Evolutionary conservation across 129 eudicot genomes (phyloP).

Genomic region (Lactuca sativa): DNA sequence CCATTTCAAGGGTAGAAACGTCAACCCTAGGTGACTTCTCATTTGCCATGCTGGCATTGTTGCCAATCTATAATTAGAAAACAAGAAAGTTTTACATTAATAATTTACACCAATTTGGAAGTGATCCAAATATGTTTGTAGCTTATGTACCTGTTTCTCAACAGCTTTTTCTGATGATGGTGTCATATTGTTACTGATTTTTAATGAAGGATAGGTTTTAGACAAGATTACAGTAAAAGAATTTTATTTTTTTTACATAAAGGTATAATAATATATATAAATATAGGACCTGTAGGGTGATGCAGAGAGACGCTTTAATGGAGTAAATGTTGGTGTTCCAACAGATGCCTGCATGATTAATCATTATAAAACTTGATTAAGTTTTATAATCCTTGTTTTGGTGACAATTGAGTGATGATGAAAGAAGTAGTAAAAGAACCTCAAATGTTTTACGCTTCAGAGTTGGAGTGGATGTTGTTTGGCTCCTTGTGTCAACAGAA

Average conservation of each 20-base stretch:
- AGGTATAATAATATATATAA: constrained; percentile 4
- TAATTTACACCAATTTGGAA: background rate
- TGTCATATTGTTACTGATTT: constrained; percentile 43
- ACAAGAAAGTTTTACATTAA: background rate
- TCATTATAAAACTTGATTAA: constrained; percentile 18
- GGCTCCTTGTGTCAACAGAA: constrained; percentile 37
- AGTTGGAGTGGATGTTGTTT: constrained; percentile 39
- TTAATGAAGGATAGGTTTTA: constrained; percentile 3
- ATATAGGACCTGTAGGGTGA: constrained; percentile 62
- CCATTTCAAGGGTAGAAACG: constrained; percentile 32
- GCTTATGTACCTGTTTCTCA: constrained; percentile 42
- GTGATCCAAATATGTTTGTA: constrained; percentile 11
- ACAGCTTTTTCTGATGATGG: constrained; percentile 31
- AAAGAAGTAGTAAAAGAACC: constrained; percentile 42
- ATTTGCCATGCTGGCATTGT: constrained; percentile 29
- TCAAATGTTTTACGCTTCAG: constrained; percentile 66
- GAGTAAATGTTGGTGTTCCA: constrained; percentile 32
- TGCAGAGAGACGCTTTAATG: constrained; percentile 54
- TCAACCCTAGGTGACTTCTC: constrained; percentile 33
- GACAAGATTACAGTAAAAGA: background rate
- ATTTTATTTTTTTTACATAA: background rate
- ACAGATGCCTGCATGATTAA: constrained; percentile 46
- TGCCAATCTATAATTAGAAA: constrained; percentile 35
- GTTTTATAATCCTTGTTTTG: constrained; percentile 3
- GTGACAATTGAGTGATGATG: background rate